A percentile compares a stretch with the other conserved stretches of the same genome.
Evolutionary conservation across 2,329 filamentous ascomycete genomes (phyloP).

Genomic region (Metarhizium brunneum): DNA sequence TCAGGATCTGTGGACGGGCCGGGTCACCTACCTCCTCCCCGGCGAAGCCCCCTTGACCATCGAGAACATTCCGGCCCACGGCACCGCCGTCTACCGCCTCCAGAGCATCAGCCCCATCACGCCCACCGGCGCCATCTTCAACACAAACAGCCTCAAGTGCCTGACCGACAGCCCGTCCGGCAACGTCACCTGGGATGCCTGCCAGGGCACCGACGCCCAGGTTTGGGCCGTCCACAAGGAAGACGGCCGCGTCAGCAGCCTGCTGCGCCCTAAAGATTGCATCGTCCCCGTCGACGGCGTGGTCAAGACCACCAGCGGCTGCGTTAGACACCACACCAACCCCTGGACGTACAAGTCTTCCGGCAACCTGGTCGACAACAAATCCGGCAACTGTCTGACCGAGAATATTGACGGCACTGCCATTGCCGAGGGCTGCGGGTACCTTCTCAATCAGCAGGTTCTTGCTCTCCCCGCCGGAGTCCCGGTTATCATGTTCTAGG

Average conservation of each 20-base stretch:
- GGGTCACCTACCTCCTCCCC: conserved; percentile 12
- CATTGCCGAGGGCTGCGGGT: conserved; percentile 22
- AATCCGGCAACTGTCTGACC: conserved; percentile 26
- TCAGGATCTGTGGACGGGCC: conserved; percentile 34
- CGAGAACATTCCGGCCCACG: conserved; percentile 24
- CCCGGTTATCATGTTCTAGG: too few species aligned
- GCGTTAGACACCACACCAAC: conserved; percentile 15
- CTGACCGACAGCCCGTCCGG: conserved; percentile 23
- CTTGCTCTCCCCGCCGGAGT: conserved; percentile 34
- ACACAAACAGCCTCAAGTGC: conserved; percentile 34
- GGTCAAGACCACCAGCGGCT: conserved; percentile 6
- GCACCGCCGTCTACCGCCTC: conserved; percentile 33
- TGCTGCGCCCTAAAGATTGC: conserved; percentile 24
- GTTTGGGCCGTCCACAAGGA: conserved; percentile 27
- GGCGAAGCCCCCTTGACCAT: conserved; percentile 13
- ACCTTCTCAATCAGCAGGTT: conserved; percentile 32
- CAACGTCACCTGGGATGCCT: conserved; percentile 23
- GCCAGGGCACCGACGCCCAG: conserved; percentile 29
- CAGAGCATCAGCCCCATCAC: conserved; percentile 16
- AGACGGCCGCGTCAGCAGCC: conserved; percentile 25
- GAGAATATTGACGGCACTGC: conserved; percentile 20
- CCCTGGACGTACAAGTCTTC: conserved; percentile 33
- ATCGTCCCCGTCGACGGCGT: conserved; percentile 16
- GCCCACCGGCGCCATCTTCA: conserved; percentile 40
- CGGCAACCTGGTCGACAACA: conserved; percentile 31